These are phyloP conservation scores for Ceratobasidium sp. DNA, from an alignment of 1,284 basidiomycete species.

Conservation along the genomic window DNA sequence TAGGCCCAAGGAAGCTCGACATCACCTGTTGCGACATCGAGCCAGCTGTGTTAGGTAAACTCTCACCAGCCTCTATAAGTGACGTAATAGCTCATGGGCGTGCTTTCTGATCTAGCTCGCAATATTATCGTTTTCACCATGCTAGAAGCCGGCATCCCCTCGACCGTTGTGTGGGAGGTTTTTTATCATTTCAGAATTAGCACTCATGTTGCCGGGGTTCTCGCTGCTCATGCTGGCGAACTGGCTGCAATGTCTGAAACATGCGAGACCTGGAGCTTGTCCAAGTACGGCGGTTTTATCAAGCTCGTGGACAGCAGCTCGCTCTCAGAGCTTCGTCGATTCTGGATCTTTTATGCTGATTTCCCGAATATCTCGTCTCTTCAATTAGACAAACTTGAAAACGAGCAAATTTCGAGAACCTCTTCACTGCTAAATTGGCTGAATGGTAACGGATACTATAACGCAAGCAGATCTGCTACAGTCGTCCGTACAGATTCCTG, in stretches of 20 bases:
- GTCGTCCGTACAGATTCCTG: slow-evolving; percentile 53
- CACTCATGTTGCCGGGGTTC: slow-evolving; percentile 57
- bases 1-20: not conserved
- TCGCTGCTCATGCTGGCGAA: slow-evolving; percentile 62
- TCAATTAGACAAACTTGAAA: slow-evolving; percentile 27
- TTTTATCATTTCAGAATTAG: slow-evolving; percentile 71
- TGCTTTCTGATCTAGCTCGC: slow-evolving; percentile 58
- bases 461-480: slow-evolving; percentile 60
- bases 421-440: not conserved
- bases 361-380: slow-evolving; percentile 51
- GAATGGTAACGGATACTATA: not conserved
- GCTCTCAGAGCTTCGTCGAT: slow-evolving; percentile 61
- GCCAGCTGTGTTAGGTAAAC: not conserved
- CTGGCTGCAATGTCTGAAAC: slow-evolving; percentile 61
- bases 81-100: not conserved
- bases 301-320: slow-evolving; percentile 61
- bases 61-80: not conserved
- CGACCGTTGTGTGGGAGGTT: slow-evolving; percentile 66
- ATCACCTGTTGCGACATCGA: slow-evolving; percentile 5
- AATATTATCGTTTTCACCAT: slow-evolving; percentile 60
- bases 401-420: not conserved
- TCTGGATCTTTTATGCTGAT: slow-evolving; percentile 62
- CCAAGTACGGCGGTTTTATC: slow-evolving; percentile 62
- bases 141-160: slow-evolving; percentile 57
- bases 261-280: slow-evolving; percentile 63